phyloP scores from a whole-genome alignment of 805 yeast species.

The Candida easanensis region DNA sequence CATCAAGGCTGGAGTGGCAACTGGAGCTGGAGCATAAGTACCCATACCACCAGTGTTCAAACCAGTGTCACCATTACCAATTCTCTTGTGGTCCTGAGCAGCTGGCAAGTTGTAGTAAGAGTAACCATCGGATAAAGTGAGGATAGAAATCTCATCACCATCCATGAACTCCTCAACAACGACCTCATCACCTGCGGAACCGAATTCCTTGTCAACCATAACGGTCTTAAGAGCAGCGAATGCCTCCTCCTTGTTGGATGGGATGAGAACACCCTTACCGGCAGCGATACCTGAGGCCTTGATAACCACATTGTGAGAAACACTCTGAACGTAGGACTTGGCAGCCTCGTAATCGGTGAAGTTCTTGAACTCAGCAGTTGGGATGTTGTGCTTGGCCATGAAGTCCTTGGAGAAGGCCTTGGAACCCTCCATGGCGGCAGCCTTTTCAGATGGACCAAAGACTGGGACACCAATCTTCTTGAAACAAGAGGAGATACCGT shows the following conservation, averaged over 20 bases:
- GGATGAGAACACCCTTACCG: constrained; percentile 97
- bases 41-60: constrained; percentile 99
- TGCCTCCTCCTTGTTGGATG: constrained; percentile 82
- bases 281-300: constrained; percentile 99
- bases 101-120: constrained; percentile 88
- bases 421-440: constrained; percentile 96
- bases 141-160: constrained; percentile 94
- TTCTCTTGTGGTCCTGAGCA: constrained; percentile 97
- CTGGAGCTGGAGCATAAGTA: constrained; percentile 97
- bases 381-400: constrained; percentile 88
- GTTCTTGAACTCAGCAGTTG: constrained; percentile 88
- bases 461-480: constrained; percentile 86
- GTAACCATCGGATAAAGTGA: constrained; percentile 93
- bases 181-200: constrained; percentile 90
- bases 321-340: constrained; percentile 57
- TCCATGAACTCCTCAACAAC: constrained; percentile 95
- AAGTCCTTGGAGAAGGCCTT: constrained; percentile 91
- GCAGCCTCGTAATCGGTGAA: constrained; percentile 80
- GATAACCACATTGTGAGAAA: constrained; percentile 78
- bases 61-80: constrained; percentile 91
- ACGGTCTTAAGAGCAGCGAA: constrained; percentile 76
- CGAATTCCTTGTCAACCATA: constrained; percentile 88
- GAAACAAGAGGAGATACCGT: constrained; percentile 78
- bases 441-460: constrained; percentile 91
- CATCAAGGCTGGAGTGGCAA: constrained; percentile 76